Percentiles rank a stretch among this genome's conserved stretches.
These are phyloP conservation scores for Nephelium lappaceum DNA, from an alignment of 345 rosid genomes.

Conservation along the genomic window DNA sequence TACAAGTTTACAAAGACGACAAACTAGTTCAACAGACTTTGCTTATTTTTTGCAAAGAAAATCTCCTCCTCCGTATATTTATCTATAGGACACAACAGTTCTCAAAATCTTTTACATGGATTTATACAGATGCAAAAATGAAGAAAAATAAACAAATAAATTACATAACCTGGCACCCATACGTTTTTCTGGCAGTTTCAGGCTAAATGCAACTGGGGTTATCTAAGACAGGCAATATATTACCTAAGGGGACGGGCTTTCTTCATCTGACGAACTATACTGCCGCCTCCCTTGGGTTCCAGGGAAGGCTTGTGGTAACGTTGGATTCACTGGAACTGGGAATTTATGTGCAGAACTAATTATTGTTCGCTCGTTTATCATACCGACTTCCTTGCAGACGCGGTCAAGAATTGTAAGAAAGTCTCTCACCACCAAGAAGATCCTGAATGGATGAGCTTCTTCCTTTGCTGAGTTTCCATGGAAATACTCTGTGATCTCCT, in stretches of 20 bases:
- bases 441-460: conserved; percentile 98
- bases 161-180: conserved; percentile 35
- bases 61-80: conserved; percentile 30
- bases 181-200: conserved; percentile 16
- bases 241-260: conserved; percentile 47
- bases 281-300: conserved; percentile 46
- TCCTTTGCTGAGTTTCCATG: conserved; percentile 99
- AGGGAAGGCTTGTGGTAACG: conserved; percentile 53
- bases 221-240: conserved; percentile 13
- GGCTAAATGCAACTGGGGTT: conserved; percentile 14
- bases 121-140: conserved; percentile 47
- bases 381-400: conserved; percentile 94
- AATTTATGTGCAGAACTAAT: conserved; percentile 86
- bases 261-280: conserved; percentile 63
- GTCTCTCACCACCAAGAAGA: conserved; percentile 96
- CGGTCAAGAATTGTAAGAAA: conserved; percentile 81
- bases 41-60: conserved; percentile 29
- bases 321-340: conserved; percentile 81
- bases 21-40: conserved; percentile 6
- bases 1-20: not conserved
- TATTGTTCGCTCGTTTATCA: conserved; percentile 80
- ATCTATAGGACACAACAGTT: conserved; percentile 44
- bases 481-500: conserved; percentile 97
- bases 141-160: conserved; percentile 28
- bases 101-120: conserved; percentile 41